Conservation (phyloP, 148 eudicot genomes). For the Persicaria maculosa region DNA sequence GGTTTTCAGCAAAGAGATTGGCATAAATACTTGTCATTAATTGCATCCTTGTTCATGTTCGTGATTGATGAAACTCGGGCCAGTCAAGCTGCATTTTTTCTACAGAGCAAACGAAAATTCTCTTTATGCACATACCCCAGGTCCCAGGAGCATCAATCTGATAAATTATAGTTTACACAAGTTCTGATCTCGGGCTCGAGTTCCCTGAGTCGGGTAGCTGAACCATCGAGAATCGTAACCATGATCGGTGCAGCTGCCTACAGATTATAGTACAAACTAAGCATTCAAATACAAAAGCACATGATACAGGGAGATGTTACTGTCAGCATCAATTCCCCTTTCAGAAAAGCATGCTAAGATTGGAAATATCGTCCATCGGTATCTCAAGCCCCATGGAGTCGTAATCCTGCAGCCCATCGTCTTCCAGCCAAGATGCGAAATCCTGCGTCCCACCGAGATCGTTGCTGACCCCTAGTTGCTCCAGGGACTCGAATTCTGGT, state of each 20-base stretch:
- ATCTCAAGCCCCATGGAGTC: constrained; percentile 41
- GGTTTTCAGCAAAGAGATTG: too few species aligned
- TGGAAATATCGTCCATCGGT: constrained; percentile 47
- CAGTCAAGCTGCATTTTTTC: too few species aligned
- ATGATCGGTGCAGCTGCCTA: too few species aligned
- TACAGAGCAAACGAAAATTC: background rate
- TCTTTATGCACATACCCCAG: background rate
- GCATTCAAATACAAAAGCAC: background rate
- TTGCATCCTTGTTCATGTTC: too few species aligned
- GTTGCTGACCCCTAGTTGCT: constrained; percentile 24
- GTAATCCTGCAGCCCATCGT: constrained; percentile 39
- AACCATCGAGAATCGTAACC: too few species aligned
- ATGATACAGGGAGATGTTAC: background rate
- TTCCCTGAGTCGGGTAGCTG: too few species aligned
- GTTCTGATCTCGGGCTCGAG: too few species aligned
- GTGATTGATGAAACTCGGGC: too few species aligned
- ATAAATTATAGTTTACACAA: too few species aligned
- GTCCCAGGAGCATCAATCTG: background rate
- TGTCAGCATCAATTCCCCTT: background rate
- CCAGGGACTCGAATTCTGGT: constrained; percentile 33
- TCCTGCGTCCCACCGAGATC: constrained; percentile 27
- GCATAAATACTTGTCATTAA: too few species aligned
- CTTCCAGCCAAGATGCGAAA: constrained; percentile 32
- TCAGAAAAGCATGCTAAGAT: constrained; percentile 24
- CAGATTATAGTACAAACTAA: background rate